phyloP scores from a whole-genome alignment of 805 yeast species.

The Saccharomycopsis sp. region DNA sequence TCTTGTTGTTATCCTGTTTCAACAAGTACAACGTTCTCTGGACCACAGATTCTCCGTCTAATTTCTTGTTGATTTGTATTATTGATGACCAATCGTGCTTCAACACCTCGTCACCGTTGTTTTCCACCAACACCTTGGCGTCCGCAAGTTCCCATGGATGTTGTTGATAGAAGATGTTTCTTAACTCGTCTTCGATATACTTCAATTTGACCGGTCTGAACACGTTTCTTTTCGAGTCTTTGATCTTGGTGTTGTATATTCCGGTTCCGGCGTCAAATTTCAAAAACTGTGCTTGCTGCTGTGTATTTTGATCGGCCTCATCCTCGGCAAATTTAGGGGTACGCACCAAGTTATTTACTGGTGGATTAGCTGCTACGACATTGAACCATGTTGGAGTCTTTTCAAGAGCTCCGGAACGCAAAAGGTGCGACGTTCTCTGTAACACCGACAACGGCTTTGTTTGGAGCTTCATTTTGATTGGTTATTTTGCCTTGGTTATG shows the following conservation, averaged over 20 bases:
- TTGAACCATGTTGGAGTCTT: slow-evolving; percentile 85
- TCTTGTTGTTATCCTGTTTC: slow-evolving; percentile 24
- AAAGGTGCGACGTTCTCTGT: slow-evolving; percentile 71
- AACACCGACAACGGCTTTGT: slow-evolving; percentile 71
- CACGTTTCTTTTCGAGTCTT: slow-evolving; percentile 34
- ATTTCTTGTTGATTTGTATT: slow-evolving; percentile 61
- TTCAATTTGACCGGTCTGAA: slow-evolving; percentile 47
- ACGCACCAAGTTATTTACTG: slow-evolving; percentile 47
- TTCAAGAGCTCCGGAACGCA: slow-evolving; percentile 61
- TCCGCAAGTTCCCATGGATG: slow-evolving; percentile 98
- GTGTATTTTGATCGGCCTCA: slow-evolving; percentile 20
- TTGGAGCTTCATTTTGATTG: slow-evolving; percentile 55
- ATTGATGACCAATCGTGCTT: slow-evolving; percentile 72
- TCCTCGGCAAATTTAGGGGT: slow-evolving; percentile 28
- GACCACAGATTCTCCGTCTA: slow-evolving; percentile 87
- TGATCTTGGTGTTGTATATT: slow-evolving; percentile 42
- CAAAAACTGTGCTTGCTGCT: slow-evolving; percentile 3
- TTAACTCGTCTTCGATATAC: slow-evolving; percentile 71
- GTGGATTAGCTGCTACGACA: slow-evolving; percentile 79
- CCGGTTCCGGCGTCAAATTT: slow-evolving; percentile 5
- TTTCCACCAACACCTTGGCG: slow-evolving; percentile 79
- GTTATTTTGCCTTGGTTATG: background rate
- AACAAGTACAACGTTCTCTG: slow-evolving; percentile 61
- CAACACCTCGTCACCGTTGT: slow-evolving; percentile 48
- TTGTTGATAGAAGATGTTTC: slow-evolving; percentile 78